Evolutionary conservation across 768 basidiomycete genomes (phyloP).

Genomic region (Gloeophyllum trabeum): DNA sequence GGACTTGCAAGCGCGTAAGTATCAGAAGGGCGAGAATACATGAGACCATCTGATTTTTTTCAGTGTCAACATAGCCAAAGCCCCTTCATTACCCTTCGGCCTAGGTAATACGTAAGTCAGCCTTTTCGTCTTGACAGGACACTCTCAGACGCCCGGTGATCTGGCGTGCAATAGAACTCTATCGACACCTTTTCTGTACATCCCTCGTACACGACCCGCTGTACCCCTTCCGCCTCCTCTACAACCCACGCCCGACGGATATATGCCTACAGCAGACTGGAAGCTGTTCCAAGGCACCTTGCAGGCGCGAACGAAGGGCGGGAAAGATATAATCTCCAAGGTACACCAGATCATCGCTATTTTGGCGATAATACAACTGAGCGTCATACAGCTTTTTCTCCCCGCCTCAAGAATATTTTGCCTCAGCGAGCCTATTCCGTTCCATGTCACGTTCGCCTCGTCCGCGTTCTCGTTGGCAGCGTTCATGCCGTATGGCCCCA

Average conservation of each 20-base stretch:
- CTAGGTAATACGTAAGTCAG: slow-evolving; percentile 39
- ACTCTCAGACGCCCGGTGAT: neutral
- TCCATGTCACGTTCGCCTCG: slow-evolving; percentile 51
- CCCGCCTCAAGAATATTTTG: slow-evolving; percentile 52
- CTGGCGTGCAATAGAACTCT: slow-evolving; percentile 29
- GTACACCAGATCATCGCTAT: slow-evolving; percentile 7
- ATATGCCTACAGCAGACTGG: neutral
- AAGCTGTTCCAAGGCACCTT: slow-evolving; percentile 20
- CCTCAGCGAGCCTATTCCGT: slow-evolving; percentile 50
- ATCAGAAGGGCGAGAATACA: no score
- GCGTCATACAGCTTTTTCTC: slow-evolving; percentile 28
- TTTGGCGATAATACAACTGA: neutral
- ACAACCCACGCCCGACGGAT: neutral
- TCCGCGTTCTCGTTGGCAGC: slow-evolving; percentile 42
- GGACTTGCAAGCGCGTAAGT: no score
- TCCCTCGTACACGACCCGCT: slow-evolving; percentile 54
- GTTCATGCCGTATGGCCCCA: slow-evolving; percentile 51
- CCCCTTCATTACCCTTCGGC: slow-evolving; percentile 34
- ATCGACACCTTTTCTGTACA: slow-evolving; percentile 51
- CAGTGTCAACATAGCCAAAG: slow-evolving; percentile 41
- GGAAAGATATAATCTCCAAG: slow-evolving; percentile 24
- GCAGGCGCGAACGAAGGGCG: slow-evolving; percentile 9
- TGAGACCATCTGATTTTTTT: slow-evolving; percentile 52
- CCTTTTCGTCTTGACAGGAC: neutral
- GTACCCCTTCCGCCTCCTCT: slow-evolving; percentile 28